Base-by-base conservation (phyloP, 2,329 filamentous ascomycete species). In the Polytolypa hystricis region DNA sequence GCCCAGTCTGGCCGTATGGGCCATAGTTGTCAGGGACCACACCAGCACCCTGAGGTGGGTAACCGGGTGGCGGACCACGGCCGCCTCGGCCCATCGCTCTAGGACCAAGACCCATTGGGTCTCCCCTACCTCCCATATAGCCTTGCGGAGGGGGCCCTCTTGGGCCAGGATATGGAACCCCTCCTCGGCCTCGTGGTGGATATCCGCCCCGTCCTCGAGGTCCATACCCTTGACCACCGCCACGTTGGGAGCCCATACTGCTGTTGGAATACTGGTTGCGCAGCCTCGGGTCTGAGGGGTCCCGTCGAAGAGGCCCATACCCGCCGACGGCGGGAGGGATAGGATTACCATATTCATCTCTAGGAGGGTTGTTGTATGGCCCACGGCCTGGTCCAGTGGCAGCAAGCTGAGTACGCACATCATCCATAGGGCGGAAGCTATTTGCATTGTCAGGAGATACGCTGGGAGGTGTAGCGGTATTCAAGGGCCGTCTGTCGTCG, bases 131-230 rank as follows among this genome's bases (percentile, higher is more conserved):
- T 25, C 55, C 54, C 12, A 57, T 43, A 48, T 72, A 67, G 11
- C 65, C 65, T 28, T 56, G 55, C 7, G 52, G 53, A 10, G 53
- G 54, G 34, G 58, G 54, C 4, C 55, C 58, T 19, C 51, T 34
- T 18, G 52, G 51, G 19, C 49, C 55, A 31, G 52, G 56, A 34
- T 65, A 58, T 18, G 61, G 55, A 7, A n/a, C n/a, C n/a, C 54
- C 56, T 26, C 60, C 61, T 10, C 61, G 62, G 33, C 70, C 65
- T 37, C 64, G 56, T 15, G 57, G 55, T 3, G 62, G 63, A 44
- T 69, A 73, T 5, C 66, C 68, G 46, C 74, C 77, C 50, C 79
- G 67, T 16, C 74, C 72, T 39, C 73, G 70, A 6, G 66, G 60
- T 3, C 57, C 65, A 42, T 68, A 73, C 9, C 62, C 62, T 40